Evolutionary conservation across 2,329 filamentous ascomycete genomes (phyloP), one percentile per base, ranked within the genome.

Genomic region (Aspergillus sp.): DNA sequence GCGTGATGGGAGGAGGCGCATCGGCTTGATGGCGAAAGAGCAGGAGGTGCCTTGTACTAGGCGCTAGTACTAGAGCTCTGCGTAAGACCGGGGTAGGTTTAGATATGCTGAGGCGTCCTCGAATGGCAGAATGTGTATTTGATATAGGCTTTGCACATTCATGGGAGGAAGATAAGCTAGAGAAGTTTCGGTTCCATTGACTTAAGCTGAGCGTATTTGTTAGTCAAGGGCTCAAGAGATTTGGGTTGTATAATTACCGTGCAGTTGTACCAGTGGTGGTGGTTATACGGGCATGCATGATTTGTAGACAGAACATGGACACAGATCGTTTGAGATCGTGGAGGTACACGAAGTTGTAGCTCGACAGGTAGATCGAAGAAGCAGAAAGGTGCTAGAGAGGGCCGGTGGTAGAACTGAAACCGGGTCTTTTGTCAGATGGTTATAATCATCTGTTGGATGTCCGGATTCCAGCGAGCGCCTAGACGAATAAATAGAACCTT

Each of bases 361-460:
- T 24, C 22, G 22, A 24, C 22, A 24, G 22, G 22, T 24, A 24
- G 22, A 24, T 24, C 22, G 22, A 24, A 24, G 22, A 24, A 24
- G 22, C 4, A 4, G 22, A 24, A 24, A 24, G 22, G 22, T 24
- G 22, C 22, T 24, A 24, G 22, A 24, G 22, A 24, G 22, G 22
- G 4, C 22, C 1, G 4, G 22, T n/a, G 14, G 18, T 18, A 36
- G 31, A 9, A 9, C 31, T 32, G 31, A 32, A 9, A 32, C n/a
- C 11, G 24, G 16, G 47, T 55, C 22, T 55, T 55, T 55, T 55
- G 32, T 3, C 31, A 22, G 20, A 58, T 47, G 2, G 24, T 55
- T 26, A 52, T 59, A 14, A 55, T 51, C 32, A 52, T 55, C 4
- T 55, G 31, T n/a, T 59, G 52, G n/a, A 59, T 31, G 31, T 52